A percentile compares a stretch with the other conserved stretches of the same genome.
These are phyloP conservation scores for Anthracocystis setariae DNA, from an alignment of 1,284 basidiomycete species.

Conservation along the genomic window DNA sequence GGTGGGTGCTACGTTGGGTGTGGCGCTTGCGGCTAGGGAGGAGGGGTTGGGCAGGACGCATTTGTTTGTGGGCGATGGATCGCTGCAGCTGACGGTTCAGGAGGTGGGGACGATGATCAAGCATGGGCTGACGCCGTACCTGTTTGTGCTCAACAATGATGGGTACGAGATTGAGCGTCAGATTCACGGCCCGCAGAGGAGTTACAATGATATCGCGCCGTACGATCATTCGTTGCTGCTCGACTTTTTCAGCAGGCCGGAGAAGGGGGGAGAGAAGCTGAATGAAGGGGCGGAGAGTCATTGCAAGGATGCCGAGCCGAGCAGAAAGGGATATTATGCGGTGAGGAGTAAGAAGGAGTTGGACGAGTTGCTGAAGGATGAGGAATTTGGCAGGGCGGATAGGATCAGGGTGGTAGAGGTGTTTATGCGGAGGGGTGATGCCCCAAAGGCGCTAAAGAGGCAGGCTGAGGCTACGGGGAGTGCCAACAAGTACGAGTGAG, in stretches of 20 bases:
- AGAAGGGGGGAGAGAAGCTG: slow-evolving; percentile 8
- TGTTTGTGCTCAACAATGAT: slow-evolving; percentile 88
- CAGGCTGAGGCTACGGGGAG: slow-evolving; percentile 70
- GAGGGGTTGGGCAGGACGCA: slow-evolving; percentile 74
- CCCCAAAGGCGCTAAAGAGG: slow-evolving; percentile 75
- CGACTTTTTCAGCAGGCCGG: slow-evolving; percentile 37
- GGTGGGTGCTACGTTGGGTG: slow-evolving; percentile 77
- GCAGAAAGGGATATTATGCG: slow-evolving; percentile 74
- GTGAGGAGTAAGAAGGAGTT: slow-evolving; percentile 77
- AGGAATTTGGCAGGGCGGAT: slow-evolving; percentile 73
- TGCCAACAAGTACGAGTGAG: slow-evolving; percentile 46
- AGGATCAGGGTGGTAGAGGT: slow-evolving; percentile 83
- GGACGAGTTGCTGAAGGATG: slow-evolving; percentile 74
- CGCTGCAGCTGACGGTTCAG: slow-evolving; percentile 71
- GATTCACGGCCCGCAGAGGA: slow-evolving; percentile 75
- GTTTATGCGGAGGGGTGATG: slow-evolving; percentile 78
- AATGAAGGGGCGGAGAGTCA: slow-evolving; percentile 45
- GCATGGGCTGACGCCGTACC: slow-evolving; percentile 76
- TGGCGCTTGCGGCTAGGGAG: slow-evolving; percentile 81
- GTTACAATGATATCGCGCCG: slow-evolving; percentile 60
- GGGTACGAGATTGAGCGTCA: slow-evolving; percentile 81
- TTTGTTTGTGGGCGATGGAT: slow-evolving; percentile 80
- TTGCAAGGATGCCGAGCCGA: slow-evolving; percentile 70
- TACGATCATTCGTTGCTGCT: slow-evolving; percentile 51
- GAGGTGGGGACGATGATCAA: slow-evolving; percentile 80